These are phyloP conservation scores for Volvox reticuliferus DNA, from an alignment of 139 green algal species.

Conservation along the genomic window DNA sequence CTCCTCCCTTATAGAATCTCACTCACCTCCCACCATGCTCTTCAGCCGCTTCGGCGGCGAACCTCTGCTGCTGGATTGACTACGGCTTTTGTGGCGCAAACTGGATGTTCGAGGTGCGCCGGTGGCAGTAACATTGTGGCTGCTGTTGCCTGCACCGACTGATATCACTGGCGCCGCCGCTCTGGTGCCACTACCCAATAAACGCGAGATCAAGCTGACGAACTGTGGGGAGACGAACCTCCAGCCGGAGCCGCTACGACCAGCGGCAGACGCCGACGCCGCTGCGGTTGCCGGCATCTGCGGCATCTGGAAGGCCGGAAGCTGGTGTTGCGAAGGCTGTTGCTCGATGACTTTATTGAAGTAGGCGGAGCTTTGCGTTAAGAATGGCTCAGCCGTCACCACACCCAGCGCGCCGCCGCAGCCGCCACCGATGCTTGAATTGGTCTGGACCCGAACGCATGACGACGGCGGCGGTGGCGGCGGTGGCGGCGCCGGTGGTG, in stretches of 20 bases:
- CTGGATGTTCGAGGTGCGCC: too few species aligned
- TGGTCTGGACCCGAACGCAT: too few species aligned
- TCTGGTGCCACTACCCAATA: too few species aligned
- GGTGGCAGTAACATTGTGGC: too few species aligned
- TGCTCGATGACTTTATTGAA: background rate
- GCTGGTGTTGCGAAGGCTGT: background rate
- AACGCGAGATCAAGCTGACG: background rate
- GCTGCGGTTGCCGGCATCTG: background rate
- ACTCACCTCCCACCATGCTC: background rate
- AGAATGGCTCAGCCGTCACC: background rate
- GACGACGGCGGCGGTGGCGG: too few species aligned
- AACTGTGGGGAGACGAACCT: background rate
- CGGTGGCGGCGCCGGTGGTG: too few species aligned
- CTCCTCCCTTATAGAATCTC: too few species aligned
- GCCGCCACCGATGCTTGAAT: background rate
- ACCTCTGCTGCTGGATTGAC: too few species aligned
- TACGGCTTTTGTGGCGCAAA: too few species aligned
- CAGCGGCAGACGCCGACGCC: background rate
- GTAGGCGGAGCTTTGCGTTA: conserved; percentile 9
- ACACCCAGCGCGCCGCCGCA: background rate
- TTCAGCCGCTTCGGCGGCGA: background rate
- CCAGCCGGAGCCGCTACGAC: background rate
- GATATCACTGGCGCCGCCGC: too few species aligned
- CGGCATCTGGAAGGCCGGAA: too few species aligned
- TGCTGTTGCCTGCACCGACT: too few species aligned